phyloP scores from a whole-genome alignment of 805 yeast species.

The Lachancea nothofagi region DNA sequence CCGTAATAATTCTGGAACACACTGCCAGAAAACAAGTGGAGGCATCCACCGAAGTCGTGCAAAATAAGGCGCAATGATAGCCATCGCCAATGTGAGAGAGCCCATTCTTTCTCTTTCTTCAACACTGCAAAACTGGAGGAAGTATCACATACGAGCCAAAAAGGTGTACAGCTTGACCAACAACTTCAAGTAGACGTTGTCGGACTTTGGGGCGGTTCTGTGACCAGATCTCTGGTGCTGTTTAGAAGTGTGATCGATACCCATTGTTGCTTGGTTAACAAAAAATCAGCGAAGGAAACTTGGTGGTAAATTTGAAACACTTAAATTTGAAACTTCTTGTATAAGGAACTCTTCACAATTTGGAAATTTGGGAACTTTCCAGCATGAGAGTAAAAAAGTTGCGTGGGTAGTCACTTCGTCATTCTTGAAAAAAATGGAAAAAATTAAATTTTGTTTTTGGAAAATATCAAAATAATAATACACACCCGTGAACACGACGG shows the following conservation, averaged over 20 bases:
- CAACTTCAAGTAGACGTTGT: slow-evolving; percentile 96
- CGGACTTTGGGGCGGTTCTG: slow-evolving; percentile 99
- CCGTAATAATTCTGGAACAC: too few species aligned
- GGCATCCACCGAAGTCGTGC: not conserved
- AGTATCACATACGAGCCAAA: slow-evolving; percentile 90
- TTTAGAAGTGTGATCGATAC: slow-evolving; percentile 94
- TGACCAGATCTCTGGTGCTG: slow-evolving; percentile 94
- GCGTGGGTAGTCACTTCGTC: too few species aligned
- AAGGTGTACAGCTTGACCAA: slow-evolving; percentile 97
- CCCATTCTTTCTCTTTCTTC: slow-evolving; percentile 12
- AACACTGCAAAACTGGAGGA: slow-evolving; percentile 5
- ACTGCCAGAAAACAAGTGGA: too few species aligned
- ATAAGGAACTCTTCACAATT: too few species aligned
- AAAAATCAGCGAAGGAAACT: not conserved
- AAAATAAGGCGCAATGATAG: too few species aligned
- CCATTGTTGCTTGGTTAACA: slow-evolving; percentile 53
- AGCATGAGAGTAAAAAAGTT: too few species aligned
- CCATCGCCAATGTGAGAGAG: slow-evolving; percentile 15
- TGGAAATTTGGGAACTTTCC: too few species aligned
- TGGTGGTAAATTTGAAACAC: not conserved
- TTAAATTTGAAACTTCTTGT: too few species aligned
- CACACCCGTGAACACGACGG: too few species aligned
- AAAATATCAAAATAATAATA: too few species aligned
- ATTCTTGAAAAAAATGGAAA: too few species aligned
- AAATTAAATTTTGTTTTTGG: too few species aligned